Evolutionary conservation across 768 basidiomycete species (phyloP), one percentile per base, ranked within the genome.

Genomic region (Terana coerulea): DNA sequence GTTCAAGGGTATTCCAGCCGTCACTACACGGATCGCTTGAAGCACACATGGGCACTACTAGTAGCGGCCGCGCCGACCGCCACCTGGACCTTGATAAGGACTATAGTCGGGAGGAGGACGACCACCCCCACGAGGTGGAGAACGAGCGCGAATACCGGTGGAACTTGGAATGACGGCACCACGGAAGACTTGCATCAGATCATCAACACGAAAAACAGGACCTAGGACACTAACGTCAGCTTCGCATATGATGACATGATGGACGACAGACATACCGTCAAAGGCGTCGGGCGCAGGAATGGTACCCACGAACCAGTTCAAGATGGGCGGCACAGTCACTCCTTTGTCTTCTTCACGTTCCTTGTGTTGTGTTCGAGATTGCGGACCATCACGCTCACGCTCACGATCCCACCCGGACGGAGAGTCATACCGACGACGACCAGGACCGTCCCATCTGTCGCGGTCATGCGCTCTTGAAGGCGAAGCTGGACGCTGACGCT

Each of bases 151-250:
- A 40, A 68, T 65, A 39, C 65, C 64, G 51, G 51, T 69, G 11
- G 66, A 76, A 52, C 82, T 84, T 0, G 91, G 89, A 49, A 93
- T 90, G 28, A 87, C 81, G 42, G 90, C 88, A 61, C 81, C 88
- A 30, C 83, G 77, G 67, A 97, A 86, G 26, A 92, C 63, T 54
- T 86, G 84, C 83, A 98, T 86, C 33, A 95, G 72, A 66, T 95
- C 93, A 26, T 97, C 94, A 1, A 88, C 86, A 51, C 90, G 77
- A 71, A 95, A 95, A 33, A 91, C 79, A 8, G 94, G 94, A 3
- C 93, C 93, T 95, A n/a, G 58, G 19, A 46, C 54, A 48, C 28
- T 49, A 30, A 22, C 48, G 56, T 31, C 36, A 49, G 28, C 15
- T 47, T 21, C 28, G 46, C 17, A 33, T 40, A 50, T 17, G 43